phyloP scores from a whole-genome alignment of 2,329 filamentous ascomycete genomes.

The Periconia sp. region DNA sequence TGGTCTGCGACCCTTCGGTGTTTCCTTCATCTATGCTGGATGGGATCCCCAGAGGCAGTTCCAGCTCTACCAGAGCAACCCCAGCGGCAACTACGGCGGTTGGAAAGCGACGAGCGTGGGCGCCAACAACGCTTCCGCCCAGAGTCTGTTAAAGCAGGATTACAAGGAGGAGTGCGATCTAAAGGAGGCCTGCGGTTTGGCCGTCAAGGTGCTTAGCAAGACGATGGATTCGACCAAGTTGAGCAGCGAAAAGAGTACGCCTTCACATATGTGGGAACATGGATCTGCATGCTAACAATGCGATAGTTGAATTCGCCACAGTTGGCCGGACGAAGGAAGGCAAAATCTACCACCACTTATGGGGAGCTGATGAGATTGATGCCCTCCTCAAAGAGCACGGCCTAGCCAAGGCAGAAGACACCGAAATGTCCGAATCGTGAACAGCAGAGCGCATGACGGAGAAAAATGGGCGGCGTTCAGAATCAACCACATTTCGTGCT shows the following conservation, averaged over 20 bases:
- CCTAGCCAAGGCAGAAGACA: constrained; percentile 67
- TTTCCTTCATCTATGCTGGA: constrained; percentile 98
- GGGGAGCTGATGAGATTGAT: constrained; percentile 96
- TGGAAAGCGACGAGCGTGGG: constrained; percentile 99
- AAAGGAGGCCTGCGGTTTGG: constrained; percentile 94
- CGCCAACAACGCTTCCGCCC: constrained; percentile 96
- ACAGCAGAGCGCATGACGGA: constrained; percentile 13
- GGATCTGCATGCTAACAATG: constrained; percentile 19
- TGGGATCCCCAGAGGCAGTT: constrained; percentile 96
- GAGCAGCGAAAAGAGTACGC: constrained; percentile 97
- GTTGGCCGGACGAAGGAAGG: constrained; percentile 93
- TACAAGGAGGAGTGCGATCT: constrained; percentile 98
- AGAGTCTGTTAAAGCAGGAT: constrained; percentile 97
- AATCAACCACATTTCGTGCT: constrained; percentile 23
- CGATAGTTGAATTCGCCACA: constrained; percentile 91
- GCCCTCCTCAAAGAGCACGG: constrained; percentile 93
- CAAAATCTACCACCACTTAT: constrained; percentile 97
- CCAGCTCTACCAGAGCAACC: constrained; percentile 99
- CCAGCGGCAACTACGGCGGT: constrained; percentile 96
- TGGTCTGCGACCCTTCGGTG: constrained; percentile 95
- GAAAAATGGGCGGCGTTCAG: constrained; percentile 19
- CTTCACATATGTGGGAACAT: constrained; percentile 1
- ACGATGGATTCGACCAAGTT: constrained; percentile 99
- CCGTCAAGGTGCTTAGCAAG: constrained; percentile 99
- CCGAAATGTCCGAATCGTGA: constrained; percentile 40